phyloP scores from a whole-genome alignment of 805 yeast genomes.

The Kuraishia floccosa region DNA sequence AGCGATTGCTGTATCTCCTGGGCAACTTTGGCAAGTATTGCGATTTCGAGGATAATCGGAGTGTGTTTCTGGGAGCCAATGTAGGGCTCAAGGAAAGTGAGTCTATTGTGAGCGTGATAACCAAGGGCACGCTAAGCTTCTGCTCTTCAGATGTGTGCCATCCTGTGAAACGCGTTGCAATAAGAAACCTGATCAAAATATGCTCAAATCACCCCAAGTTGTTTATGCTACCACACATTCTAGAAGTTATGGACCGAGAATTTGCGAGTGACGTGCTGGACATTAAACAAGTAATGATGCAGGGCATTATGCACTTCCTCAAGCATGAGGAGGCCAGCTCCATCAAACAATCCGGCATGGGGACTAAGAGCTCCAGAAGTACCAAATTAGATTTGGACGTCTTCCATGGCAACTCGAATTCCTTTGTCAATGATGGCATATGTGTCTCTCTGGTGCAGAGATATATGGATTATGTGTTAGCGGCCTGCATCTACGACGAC shows the following conservation, averaged over 20 bases:
- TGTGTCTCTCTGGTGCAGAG: conserved; percentile 65
- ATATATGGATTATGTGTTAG: conserved; percentile 36
- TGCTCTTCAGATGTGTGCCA: conserved; percentile 22
- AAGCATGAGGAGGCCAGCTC: conserved; percentile 41
- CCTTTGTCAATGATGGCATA: conserved; percentile 52
- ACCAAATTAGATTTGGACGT: conserved; percentile 31
- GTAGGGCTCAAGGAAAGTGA: conserved; percentile 38
- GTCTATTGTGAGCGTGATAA: conserved; percentile 42
- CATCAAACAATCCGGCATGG: conserved; percentile 26
- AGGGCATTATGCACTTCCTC: conserved; percentile 48
- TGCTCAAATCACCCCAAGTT: conserved; percentile 55
- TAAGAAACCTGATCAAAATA: conserved; percentile 44
- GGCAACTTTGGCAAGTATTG: conserved; percentile 69
- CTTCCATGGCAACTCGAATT: conserved; percentile 41
- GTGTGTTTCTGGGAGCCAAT: conserved; percentile 23
- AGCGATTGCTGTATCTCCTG: conserved; percentile 46
- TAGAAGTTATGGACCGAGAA: conserved; percentile 39
- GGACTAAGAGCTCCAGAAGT: conserved; percentile 21
- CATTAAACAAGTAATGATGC: conserved; percentile 39
- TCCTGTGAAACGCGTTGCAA: conserved; percentile 34
- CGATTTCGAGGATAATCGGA: conserved; percentile 36
- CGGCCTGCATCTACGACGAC: conserved; percentile 34
- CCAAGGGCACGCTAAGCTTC: conserved; percentile 47
- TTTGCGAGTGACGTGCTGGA: conserved; percentile 25
- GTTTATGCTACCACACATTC: conserved; percentile 46